Evolutionary conservation across 2,329 filamentous ascomycete genomes (phyloP), one percentile per base, ranked within the genome.

Genomic region (Colletotrichum paranaense): DNA sequence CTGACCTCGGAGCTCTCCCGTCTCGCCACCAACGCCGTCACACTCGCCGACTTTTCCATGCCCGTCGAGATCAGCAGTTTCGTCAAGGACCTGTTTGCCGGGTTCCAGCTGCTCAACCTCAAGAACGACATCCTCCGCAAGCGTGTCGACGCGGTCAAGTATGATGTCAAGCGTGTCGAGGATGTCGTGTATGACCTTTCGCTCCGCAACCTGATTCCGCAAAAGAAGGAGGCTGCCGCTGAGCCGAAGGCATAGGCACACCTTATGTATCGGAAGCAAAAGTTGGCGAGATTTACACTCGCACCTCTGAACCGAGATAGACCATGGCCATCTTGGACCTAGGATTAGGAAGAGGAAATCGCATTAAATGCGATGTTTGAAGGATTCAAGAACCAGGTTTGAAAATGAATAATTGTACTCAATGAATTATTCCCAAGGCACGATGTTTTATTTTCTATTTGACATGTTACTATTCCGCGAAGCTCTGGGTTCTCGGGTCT

Each of bases 101-200:
- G 96, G 19, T 99, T 99, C 85, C 97, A 98, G 88, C 91, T 98
- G 77, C 90, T 99, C 77, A 99, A 99, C 82, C 88, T 99, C 77
- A 98, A 98, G 88, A 99, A 99, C 79, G 97, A 99, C 82, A 92
- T 92, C 26, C 84, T 99, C 79, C 90, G 97, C 73, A 94, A 95
- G 85, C 90, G 95, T 75, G 95, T 94, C 68, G 97, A 99, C 84
- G 93, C 93, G 5, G 93, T 99, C 83, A 99, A 99, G 88, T 99
- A 99, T 81, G 93, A 93, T 78, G 95, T 99, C 79, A 99, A 98
- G 88, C 96, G 97, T 82, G 95, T 98, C 14, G 97, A 99, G 86
- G 97, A 98, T 80, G 95, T 99, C 14, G 96, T 98, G 63, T 99
- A 99, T 80, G 97, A 99, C 82, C 86, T 99, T 69, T 96, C 94